phyloP scores from a whole-genome alignment of 352 stramenopile genomes.

The Aphanomyces invadans region DNA sequence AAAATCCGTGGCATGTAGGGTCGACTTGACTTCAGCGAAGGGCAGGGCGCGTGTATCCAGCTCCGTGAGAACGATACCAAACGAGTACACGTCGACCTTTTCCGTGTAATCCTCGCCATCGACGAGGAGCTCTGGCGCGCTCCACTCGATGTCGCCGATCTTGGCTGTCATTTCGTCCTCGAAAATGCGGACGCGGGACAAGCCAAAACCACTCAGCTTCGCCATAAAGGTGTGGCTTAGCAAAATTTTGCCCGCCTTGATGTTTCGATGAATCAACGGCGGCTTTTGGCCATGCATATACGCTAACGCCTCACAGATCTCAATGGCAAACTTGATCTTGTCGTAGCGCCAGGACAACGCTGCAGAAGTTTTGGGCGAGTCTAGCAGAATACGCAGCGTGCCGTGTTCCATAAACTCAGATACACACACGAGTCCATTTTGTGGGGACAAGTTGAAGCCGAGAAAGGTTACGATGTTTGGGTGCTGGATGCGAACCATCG shows the following conservation, averaged over 20 bases:
- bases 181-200: slow-evolving; percentile 3
- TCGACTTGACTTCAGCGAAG: neutral
- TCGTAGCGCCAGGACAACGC: neutral
- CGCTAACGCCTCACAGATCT: slow-evolving; percentile 3
- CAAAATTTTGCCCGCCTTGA: slow-evolving; percentile 13
- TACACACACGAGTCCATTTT: slow-evolving; percentile 4
- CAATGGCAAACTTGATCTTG: slow-evolving; percentile 18
- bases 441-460: slow-evolving; percentile 5
- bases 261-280: slow-evolving; percentile 15
- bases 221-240: neutral
- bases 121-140: slow-evolving; percentile 48
- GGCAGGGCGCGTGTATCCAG: slow-evolving; percentile 14
- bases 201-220: slow-evolving; percentile 17
- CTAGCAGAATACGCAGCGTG: slow-evolving; percentile 1
- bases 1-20: neutral
- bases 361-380: slow-evolving; percentile 10
- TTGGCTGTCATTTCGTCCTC: slow-evolving; percentile 19
- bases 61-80: slow-evolving; percentile 19
- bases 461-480: slow-evolving; percentile 15
- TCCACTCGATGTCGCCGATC: slow-evolving; percentile 22
- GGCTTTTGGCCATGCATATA: slow-evolving; percentile 21
- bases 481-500: slow-evolving; percentile 16
- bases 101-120: slow-evolving; percentile 29
- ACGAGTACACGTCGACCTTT: slow-evolving; percentile 23
- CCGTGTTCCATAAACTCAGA: slow-evolving; percentile 14